These are phyloP conservation scores for Trypanosoma platydactyli DNA, from an alignment of 208 protist species.

Conservation along the genomic window DNA sequence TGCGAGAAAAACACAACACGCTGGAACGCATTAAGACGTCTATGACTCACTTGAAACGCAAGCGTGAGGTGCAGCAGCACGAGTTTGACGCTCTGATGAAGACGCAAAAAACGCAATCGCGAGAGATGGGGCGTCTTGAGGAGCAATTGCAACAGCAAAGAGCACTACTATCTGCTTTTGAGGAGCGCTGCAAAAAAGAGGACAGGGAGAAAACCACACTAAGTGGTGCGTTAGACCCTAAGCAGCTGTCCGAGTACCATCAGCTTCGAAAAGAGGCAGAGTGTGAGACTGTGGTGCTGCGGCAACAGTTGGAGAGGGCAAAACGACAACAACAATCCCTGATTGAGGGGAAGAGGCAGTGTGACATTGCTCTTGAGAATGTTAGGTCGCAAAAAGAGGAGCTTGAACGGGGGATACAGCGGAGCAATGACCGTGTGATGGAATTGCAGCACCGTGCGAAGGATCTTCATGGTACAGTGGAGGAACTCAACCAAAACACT, in stretches of 20 bases:
- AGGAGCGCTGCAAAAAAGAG: constrained; percentile 60
- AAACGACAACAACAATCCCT: constrained; percentile 63
- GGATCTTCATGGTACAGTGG: constrained; percentile 45
- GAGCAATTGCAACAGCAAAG: constrained; percentile 67
- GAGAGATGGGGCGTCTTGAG: constrained; percentile 65
- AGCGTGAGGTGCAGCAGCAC: constrained; percentile 50
- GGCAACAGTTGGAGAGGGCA: constrained; percentile 74
- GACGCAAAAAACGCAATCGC: constrained; percentile 50
- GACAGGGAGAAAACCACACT: constrained; percentile 43
- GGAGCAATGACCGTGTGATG: constrained; percentile 26
- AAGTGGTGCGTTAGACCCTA: constrained; percentile 38
- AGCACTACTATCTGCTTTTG: constrained; percentile 53
- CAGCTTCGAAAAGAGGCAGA: constrained; percentile 80
- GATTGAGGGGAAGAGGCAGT: constrained; percentile 66
- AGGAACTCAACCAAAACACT: constrained; percentile 46
- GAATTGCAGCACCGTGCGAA: constrained; percentile 60
- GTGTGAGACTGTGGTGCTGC: constrained; percentile 75
- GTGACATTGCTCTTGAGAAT: constrained; percentile 47
- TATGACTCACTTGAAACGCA: constrained; percentile 66
- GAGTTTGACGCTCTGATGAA: constrained; percentile 54
- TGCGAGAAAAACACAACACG: constrained; percentile 66
- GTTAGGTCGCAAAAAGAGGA: constrained; percentile 53
- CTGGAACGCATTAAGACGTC: constrained; percentile 69
- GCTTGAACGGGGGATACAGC: constrained; percentile 40
- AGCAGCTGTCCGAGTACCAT: constrained; percentile 75